These are phyloP conservation scores for Linderina pennispora DNA, from an alignment of 192 early-diverging fungal genomes.

Conservation along the genomic window DNA sequence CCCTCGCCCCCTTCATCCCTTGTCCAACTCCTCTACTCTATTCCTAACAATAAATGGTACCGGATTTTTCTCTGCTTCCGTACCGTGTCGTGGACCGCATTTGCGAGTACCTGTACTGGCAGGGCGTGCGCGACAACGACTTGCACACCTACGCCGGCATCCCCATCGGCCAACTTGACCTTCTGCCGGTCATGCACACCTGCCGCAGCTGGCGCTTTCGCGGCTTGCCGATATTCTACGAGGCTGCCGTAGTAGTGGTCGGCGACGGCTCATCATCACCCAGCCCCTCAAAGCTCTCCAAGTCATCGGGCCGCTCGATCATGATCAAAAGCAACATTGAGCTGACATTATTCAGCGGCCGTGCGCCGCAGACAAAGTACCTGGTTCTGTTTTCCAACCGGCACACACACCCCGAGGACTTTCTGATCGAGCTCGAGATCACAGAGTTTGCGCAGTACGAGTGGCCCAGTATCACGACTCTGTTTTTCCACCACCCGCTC, in stretches of 20 bases:
- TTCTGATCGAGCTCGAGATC: not conserved
- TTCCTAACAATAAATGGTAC: not conserved
- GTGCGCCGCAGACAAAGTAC: slow-evolving; percentile 22
- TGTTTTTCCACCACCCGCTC: slow-evolving; percentile 27
- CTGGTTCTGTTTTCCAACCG: slow-evolving; percentile 9
- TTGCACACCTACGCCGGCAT: slow-evolving; percentile 6
- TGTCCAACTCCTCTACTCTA: not conserved
- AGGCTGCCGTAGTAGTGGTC: slow-evolving; percentile 11
- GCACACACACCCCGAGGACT: not conserved
- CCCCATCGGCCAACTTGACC: slow-evolving; percentile 15
- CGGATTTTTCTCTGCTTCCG: slow-evolving; percentile 7
- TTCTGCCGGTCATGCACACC: slow-evolving; percentile 9
- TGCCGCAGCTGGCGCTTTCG: slow-evolving; percentile 26
- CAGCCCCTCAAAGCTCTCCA: not conserved
- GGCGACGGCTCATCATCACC: slow-evolving; percentile 6
- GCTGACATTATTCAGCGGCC: slow-evolving; percentile 34
- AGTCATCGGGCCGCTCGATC: not conserved
- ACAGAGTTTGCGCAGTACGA: slow-evolving; percentile 17
- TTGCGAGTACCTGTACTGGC: slow-evolving; percentile 35
- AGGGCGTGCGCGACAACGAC: slow-evolving; percentile 7
- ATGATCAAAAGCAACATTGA: slow-evolving; percentile 11
- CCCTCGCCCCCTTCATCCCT: too few relatives aligned
- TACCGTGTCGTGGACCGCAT: slow-evolving; percentile 10
- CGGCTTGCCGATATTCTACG: slow-evolving; percentile 32
- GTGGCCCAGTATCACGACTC: slow-evolving; percentile 20